Evolutionary conservation across 1,139 yeast species (phyloP).

Genomic region (Protomyces inouyei): DNA sequence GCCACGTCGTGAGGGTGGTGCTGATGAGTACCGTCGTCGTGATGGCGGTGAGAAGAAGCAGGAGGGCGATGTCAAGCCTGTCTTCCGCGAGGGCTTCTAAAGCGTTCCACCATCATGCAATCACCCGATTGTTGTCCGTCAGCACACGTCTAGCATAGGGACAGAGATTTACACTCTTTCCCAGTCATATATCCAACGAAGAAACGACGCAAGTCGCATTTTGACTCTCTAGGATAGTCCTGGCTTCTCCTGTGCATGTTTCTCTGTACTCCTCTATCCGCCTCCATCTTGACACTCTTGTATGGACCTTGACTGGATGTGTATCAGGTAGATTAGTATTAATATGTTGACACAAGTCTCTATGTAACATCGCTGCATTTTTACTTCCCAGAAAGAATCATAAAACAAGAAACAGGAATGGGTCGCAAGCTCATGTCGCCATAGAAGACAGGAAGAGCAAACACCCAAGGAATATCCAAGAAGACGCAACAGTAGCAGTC

Average conservation of each 20-base stretch:
- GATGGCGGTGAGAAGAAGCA: slow-evolving; percentile 29
- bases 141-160: neutral
- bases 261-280: neutral
- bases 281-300: too few relatives aligned
- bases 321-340: too few relatives aligned
- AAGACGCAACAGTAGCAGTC: neutral
- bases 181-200: neutral
- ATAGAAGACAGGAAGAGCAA: too few relatives aligned
- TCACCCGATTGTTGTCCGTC: slow-evolving; percentile 2
- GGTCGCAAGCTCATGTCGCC: too few relatives aligned
- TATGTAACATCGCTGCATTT: too few relatives aligned
- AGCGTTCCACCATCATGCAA: neutral
- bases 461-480: too few relatives aligned
- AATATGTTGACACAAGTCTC: too few relatives aligned
- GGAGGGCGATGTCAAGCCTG: slow-evolving; percentile 31
- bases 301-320: too few relatives aligned
- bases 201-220: slow-evolving; percentile 11
- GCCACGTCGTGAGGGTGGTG: slow-evolving; percentile 25
- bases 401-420: too few relatives aligned
- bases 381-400: too few relatives aligned
- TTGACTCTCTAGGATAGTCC: slow-evolving; percentile 25
- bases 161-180: neutral
- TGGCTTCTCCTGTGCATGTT: neutral
- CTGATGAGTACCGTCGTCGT: slow-evolving; percentile 29
- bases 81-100: slow-evolving; percentile 30